Evolutionary conservation across 1,284 basidiomycete species (phyloP), one percentile per base, ranked within the genome.

Genomic region (Coniferiporia sulphurascens): DNA sequence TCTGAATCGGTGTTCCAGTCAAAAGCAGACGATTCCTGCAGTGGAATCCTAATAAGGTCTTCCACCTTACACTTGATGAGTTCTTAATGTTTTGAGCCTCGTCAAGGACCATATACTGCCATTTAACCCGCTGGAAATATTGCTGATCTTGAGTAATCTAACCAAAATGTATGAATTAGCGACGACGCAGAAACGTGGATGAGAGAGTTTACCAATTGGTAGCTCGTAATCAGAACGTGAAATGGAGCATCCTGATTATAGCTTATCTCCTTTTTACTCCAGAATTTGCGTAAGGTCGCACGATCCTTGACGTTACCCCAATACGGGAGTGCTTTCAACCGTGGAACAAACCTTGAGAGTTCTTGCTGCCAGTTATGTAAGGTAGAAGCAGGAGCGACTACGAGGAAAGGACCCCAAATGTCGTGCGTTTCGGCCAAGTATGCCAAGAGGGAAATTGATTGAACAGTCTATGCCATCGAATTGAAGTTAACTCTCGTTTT

Each of bases 71-170:
- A 73, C 92, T 95, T n/a, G 89, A 87, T 10, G 96, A 95, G 67
- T 95, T 97, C 80, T 99, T 99, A 82, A 99, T 99, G 61, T 98
- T 98, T 74, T 99, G 97, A 9, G 97, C 97, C 74, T 99, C 97
- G 70, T 99, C 97, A 12, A 99, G 81, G 60, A 99, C 87, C 97
- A 99, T 99, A 72, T 99, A 99, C 76, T 99, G 97, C 97, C 97
- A 99, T 71, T 95, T 97, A 67, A 99, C 89, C 41, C 91, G 85
- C 71, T 97, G 92, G 74, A 99, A 98, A 75, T 99, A 98, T 70
- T 98, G 95, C 69, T 98, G 95, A 72, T 99, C 97, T 77, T 93
- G 91, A 8, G 95, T 95, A 44, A 98, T 86, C 90, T 93, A 8
- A 4, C 17, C 56, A 7, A 36, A 27, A 34, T 34, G 58, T 50